Conservation (phyloP, 2,329 filamentous ascomycete genomes). For the Salinomyces thailandicus region DNA sequence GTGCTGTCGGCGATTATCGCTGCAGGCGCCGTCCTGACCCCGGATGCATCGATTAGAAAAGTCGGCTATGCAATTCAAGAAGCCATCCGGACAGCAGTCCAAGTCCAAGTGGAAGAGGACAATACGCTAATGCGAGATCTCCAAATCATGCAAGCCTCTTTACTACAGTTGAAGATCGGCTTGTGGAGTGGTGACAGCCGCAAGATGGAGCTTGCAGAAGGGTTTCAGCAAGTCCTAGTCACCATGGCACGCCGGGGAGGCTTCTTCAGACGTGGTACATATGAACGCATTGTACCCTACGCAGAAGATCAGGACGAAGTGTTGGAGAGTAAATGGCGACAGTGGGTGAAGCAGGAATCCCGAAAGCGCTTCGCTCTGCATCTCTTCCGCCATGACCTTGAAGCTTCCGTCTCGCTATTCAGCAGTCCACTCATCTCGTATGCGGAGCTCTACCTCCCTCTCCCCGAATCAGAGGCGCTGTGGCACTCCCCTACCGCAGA, state of each 20-base stretch:
- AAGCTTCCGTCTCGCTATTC: conserved; percentile 56
- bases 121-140: conserved; percentile 43
- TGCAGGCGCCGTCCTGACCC: conserved; percentile 49
- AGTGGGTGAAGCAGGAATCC: conserved; percentile 54
- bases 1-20: conserved; percentile 51
- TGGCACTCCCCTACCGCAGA: conserved; percentile 56
- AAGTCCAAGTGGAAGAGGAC: conserved; percentile 37
- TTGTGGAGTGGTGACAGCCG: conserved; percentile 50
- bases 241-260: conserved; percentile 47
- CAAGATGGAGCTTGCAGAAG: conserved; percentile 50
- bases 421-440: conserved; percentile 58
- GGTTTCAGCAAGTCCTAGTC: conserved; percentile 44
- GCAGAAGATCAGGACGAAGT: conserved; percentile 45
- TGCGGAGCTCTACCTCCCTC: conserved; percentile 54
- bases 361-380: conserved; percentile 60
- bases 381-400: conserved; percentile 54
- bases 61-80: conserved; percentile 48
- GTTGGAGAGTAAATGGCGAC: conserved; percentile 54
- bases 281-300: conserved; percentile 38
- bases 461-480: conserved; percentile 51
- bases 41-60: conserved; percentile 48
- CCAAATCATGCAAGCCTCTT: conserved; percentile 41
- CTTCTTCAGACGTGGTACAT: conserved; percentile 43
- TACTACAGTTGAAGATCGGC: conserved; percentile 43
- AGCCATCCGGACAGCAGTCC: conserved; percentile 31